phyloP scores from a whole-genome alignment of 2,329 filamentous ascomycete species.

The Geosmithia flava region DNA sequence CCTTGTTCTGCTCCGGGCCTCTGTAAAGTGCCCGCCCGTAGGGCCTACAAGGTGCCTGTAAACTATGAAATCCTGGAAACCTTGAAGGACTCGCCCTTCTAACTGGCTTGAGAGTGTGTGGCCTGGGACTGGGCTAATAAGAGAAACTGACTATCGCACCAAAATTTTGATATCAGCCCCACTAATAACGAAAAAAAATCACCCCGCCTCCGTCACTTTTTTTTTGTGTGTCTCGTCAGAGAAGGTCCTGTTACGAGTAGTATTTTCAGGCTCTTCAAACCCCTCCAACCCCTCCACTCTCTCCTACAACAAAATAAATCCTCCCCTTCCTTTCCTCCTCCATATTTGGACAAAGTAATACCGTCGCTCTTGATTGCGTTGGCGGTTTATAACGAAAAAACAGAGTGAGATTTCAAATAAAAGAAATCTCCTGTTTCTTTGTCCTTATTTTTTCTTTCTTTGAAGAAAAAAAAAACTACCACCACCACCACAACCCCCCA shows the following conservation, averaged over 20 bases:
- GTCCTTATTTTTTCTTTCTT: background rate
- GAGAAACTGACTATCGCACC: conserved; percentile 1
- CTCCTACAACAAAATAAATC: background rate
- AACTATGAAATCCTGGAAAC: background rate
- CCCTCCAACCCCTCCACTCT: background rate
- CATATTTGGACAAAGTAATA: conserved; percentile 2
- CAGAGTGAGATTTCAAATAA: background rate
- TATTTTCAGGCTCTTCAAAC: background rate
- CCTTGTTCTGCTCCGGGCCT: too few relatives aligned
- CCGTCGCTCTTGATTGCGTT: conserved; percentile 2
- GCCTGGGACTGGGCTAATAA: too few relatives aligned
- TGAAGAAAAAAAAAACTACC: background rate
- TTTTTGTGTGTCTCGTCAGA: background rate
- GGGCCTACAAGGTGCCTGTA: too few relatives aligned
- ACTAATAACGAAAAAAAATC: conserved; percentile 21
- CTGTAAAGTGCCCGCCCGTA: background rate
- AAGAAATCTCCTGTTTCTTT: background rate
- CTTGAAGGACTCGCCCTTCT: conserved; percentile 1
- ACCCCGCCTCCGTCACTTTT: conserved; percentile 18
- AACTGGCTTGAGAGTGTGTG: too few relatives aligned
- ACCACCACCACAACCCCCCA: background rate
- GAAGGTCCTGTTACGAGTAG: background rate
- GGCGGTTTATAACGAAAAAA: background rate
- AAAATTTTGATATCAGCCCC: conserved; percentile 21
- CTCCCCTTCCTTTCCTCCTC: conserved; percentile 1